Conservation (phyloP, 805 yeast species). For the Barnettozyma salicaria region DNA sequence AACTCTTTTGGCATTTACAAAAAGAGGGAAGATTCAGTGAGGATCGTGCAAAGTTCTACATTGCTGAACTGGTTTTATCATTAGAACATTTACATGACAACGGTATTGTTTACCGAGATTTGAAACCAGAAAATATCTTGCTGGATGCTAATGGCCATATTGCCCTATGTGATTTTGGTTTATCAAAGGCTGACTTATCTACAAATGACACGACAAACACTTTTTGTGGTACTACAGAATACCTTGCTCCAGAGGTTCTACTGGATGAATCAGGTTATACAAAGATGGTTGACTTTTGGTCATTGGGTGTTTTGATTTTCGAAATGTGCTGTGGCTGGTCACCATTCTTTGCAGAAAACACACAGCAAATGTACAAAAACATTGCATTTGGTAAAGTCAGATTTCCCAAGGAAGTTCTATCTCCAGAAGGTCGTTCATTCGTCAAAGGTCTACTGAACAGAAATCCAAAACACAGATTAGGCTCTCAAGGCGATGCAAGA, state of each 20-base stretch:
- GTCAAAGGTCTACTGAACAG: slow-evolving; percentile 93
- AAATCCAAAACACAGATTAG: slow-evolving; percentile 92
- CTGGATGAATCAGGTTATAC: slow-evolving; percentile 96
- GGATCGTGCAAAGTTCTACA: slow-evolving; percentile 92
- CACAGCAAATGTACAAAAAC: slow-evolving; percentile 98
- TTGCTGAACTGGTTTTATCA: slow-evolving; percentile 91
- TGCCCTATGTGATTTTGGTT: slow-evolving; percentile 95
- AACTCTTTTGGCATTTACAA: slow-evolving; percentile 93
- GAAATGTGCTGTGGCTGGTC: slow-evolving; percentile 99
- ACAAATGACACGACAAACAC: slow-evolving; percentile 88
- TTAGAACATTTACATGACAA: slow-evolving; percentile 92
- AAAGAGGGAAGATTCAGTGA: slow-evolving; percentile 93
- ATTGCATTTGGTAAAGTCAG: slow-evolving; percentile 98
- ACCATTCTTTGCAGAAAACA: slow-evolving; percentile 95
- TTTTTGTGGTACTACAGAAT: slow-evolving; percentile 97
- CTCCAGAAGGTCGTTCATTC: slow-evolving; percentile 89
- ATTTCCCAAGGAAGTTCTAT: slow-evolving; percentile 91
- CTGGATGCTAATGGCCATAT: slow-evolving; percentile 96
- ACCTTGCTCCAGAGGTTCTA: slow-evolving; percentile 93
- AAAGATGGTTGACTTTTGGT: slow-evolving; percentile 99
- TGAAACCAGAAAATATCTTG: slow-evolving; percentile 93
- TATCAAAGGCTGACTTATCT: slow-evolving; percentile 86
- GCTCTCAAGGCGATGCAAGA: slow-evolving; percentile 86
- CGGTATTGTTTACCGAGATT: slow-evolving; percentile 92
- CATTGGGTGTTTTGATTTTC: slow-evolving; percentile 90